These are phyloP conservation scores for Quercus phellos DNA, from an alignment of 331 rosid species.

Conservation along the genomic window DNA sequence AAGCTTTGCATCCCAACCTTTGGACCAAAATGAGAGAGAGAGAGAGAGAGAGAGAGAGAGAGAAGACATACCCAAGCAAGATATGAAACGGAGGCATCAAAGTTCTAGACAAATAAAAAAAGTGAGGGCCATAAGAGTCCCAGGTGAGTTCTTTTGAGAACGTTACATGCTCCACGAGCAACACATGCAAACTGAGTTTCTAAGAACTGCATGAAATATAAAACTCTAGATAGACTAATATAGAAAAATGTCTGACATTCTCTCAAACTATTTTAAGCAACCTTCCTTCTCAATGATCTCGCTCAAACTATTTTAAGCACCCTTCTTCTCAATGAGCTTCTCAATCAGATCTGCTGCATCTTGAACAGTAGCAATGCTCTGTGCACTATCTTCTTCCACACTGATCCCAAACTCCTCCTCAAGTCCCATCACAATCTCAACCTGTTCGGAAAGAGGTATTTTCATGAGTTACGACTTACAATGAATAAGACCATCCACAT, in stretches of 20 bases:
- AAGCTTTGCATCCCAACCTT: background rate
- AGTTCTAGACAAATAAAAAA: background rate
- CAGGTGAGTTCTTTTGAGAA: background rate
- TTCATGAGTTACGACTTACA: background rate
- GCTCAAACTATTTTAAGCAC: conserved; percentile 29
- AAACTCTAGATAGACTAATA: conserved; percentile 7
- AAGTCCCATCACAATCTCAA: conserved; percentile 95
- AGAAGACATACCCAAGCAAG: background rate
- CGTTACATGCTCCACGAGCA: background rate
- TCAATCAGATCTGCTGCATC: conserved; percentile 88
- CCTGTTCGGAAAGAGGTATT: conserved; percentile 29
- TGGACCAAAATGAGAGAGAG: background rate
- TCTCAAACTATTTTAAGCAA: conserved; percentile 29
- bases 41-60: background rate
- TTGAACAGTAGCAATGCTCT: conserved; percentile 71
- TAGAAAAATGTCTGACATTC: background rate
- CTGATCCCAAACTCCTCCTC: conserved; percentile 80
- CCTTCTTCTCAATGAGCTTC: conserved; percentile 45
- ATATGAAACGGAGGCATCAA: background rate
- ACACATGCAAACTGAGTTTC: background rate
- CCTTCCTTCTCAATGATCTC: conserved; percentile 38
- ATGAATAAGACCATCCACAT: too few relatives aligned
- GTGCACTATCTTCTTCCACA: conserved; percentile 91
- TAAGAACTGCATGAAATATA: background rate
- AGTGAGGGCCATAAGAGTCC: background rate